Base-by-base conservation (phyloP, 805 yeast species). In the Tetrapisispora nanseiensis region DNA sequence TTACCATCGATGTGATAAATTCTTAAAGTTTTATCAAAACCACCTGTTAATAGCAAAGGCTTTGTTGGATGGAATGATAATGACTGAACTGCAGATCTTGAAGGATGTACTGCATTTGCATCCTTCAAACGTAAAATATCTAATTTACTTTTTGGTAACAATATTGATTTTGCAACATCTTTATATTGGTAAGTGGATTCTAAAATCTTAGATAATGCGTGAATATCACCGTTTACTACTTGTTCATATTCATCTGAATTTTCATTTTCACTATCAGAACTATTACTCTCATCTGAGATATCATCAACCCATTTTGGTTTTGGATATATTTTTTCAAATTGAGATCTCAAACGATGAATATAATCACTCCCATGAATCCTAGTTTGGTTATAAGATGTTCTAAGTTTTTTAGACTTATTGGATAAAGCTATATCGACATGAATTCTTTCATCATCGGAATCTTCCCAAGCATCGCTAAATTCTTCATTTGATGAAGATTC, bases 1-100 rank as follows among this genome's bases (percentile, higher is more conserved):
- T 82, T 84, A 13, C 97, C 97, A 60, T 92, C 97, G 39, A 89
- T 76, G 56, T 90, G 95, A 61, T 80, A 92, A 12, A 92, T 70
- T 51, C 98, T 72, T 42, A 92, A 60, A 0, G 96, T 82, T 51
- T 85, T 73, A 61, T 92, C 99, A 59, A 82, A 89, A 19, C 99
- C 99, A 43, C 92, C 95, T 0, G 96, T 84, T 41, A 92, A 65
- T 36, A 90, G 66, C 24, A 92, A 67, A 32, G 98, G 95, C 39
- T 59, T 56, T 7, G 72, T 67, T 9, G 84, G 85, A 61, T 92
- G 98, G 74, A 92, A 92, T 5, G 83, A 71, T 31, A 92, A 56
- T 0, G 90, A 68, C 63, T 86, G 97, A n/a, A 92, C 75, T 0
- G 87, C 95, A 0, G 95, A 74, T 48, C 71, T 75, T 3, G 96